Conservation (phyloP, 257 asterid species). For the Solanum phureja region DNA sequence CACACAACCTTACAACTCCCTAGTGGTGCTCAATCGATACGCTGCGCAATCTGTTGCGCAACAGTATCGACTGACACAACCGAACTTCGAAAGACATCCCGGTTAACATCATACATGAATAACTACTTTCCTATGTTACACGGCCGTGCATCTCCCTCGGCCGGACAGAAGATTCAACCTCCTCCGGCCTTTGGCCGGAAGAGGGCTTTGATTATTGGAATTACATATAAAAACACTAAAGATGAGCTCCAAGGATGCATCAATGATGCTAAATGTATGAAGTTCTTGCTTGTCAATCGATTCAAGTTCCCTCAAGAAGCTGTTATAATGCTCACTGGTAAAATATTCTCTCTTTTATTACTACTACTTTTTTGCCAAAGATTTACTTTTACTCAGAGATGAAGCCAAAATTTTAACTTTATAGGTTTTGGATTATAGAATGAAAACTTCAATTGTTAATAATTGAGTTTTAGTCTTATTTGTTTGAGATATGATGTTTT, state of each 20-base stretch:
- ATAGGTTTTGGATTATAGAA: not conserved
- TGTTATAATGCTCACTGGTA: constrained; percentile 84
- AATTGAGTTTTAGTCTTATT: not conserved
- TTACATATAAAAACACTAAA: constrained; percentile 40
- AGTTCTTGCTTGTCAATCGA: constrained; percentile 43
- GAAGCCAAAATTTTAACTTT: not conserved
- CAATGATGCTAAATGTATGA: constrained; percentile 88
- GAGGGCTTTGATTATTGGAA: constrained; percentile 80
- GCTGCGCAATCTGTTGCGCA: constrained; percentile 70
- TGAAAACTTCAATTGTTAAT: not conserved
- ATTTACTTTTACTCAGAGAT: not conserved
- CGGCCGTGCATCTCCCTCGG: constrained; percentile 6
- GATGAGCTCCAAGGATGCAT: constrained; percentile 78
- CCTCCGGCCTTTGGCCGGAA: constrained; percentile 37
- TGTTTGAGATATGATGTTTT: not conserved
- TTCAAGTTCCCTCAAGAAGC: constrained; percentile 76
- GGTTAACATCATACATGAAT: not conserved
- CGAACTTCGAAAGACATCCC: constrained; percentile 5
- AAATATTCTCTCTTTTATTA: not conserved
- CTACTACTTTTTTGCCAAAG: not conserved
- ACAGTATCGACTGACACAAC: constrained; percentile 26
- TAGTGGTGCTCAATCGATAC: constrained; percentile 57
- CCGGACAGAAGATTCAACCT: constrained; percentile 1
- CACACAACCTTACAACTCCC: constrained; percentile 73
- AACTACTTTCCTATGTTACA: constrained; percentile 3